A percentile compares a stretch with the other conserved stretches of the same genome.
These are phyloP conservation scores for Cutaneotrichosporon dermatis DNA, from an alignment of 1,284 basidiomycete species.

Conservation along the genomic window DNA sequence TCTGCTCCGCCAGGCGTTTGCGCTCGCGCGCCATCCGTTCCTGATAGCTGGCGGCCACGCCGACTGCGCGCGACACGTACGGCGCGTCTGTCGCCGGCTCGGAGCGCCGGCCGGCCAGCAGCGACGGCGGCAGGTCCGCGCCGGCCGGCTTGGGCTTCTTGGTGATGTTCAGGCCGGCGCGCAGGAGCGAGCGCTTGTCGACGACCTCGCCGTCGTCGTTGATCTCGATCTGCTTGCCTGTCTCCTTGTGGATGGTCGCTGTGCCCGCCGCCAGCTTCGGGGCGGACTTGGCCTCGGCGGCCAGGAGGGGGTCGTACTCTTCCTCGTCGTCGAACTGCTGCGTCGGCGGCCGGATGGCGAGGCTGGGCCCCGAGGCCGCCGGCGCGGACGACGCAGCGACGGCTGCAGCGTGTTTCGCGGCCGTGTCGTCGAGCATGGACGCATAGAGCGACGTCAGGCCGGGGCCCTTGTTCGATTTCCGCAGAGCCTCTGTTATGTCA, in stretches of 20 bases:
- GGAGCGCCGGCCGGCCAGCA: conserved; percentile 17
- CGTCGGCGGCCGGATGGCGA: conserved; percentile 27
- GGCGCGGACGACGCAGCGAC: conserved; percentile 57
- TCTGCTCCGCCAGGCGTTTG: conserved; percentile 66
- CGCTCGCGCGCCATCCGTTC: conserved; percentile 77
- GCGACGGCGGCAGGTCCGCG: conserved; percentile 27
- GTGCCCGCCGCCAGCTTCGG: conserved; percentile 7
- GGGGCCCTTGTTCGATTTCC: conserved; percentile 54
- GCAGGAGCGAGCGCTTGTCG: conserved; percentile 86
- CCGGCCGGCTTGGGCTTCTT: conserved; percentile 37
- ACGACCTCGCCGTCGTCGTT: conserved; percentile 98
- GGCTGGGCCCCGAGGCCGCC: conserved; percentile 57
- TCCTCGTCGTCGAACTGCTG: conserved; percentile 36
- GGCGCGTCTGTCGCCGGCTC: conserved; percentile 22
- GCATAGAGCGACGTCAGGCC: conserved; percentile 87
- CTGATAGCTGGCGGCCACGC: conserved; percentile 66
- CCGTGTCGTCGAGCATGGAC: conserved; percentile 72
- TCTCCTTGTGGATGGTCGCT: conserved; percentile 40
- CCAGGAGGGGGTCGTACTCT: conserved; percentile 44
- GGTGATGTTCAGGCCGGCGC: conserved; percentile 82
- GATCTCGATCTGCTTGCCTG: conserved; percentile 84
- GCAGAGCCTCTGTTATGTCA: conserved; percentile 56
- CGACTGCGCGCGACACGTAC: conserved; percentile 61
- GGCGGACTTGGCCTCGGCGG: conserved; percentile 23
- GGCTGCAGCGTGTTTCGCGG: conserved; percentile 74